These are phyloP conservation scores for Vicia villosa DNA, from an alignment of 306 rosid species.

Conservation along the genomic window DNA sequence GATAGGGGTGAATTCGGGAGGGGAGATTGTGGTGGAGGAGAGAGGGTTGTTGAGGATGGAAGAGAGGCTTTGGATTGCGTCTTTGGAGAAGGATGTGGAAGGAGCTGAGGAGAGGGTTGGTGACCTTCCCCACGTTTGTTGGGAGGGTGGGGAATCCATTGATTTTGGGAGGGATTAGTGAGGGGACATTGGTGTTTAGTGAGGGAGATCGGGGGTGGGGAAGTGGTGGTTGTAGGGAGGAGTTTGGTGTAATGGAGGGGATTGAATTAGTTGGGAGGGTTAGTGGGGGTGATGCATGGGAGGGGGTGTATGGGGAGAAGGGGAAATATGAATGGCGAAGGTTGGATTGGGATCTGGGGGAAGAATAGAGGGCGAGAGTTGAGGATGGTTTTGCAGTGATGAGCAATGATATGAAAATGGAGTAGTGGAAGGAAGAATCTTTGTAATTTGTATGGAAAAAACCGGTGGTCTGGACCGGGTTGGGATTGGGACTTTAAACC, in stretches of 20 bases:
- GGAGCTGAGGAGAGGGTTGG: conserved; percentile 38
- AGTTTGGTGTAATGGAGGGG: neutral
- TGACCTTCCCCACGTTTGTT: conserved; percentile 75
- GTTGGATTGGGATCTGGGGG: conserved; percentile 23
- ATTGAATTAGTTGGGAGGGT: no score
- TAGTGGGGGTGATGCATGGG: neutral
- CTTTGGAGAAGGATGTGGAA: conserved; percentile 42
- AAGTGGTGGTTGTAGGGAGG: neutral
- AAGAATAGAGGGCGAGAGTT: neutral
- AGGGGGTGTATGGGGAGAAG: neutral
- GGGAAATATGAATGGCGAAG: neutral
- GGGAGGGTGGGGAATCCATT: conserved; percentile 90
- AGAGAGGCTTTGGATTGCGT: conserved; percentile 79
- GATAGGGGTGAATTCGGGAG: conserved; percentile 76
- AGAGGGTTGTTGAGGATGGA: conserved; percentile 95
- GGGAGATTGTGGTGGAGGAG: conserved; percentile 62
- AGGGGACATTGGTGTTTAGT: neutral
- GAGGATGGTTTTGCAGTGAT: conserved; percentile 1
- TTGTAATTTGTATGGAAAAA: neutral
- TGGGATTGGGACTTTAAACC: neutral
- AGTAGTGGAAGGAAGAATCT: conserved; percentile 6
- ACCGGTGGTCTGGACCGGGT: conserved; percentile 3
- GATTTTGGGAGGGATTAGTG: neutral
- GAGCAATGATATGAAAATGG: neutral
- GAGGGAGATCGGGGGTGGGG: neutral